Base-by-base conservation (phyloP, 257 asterid species). In the Fraxinus pennsylvanica region DNA sequence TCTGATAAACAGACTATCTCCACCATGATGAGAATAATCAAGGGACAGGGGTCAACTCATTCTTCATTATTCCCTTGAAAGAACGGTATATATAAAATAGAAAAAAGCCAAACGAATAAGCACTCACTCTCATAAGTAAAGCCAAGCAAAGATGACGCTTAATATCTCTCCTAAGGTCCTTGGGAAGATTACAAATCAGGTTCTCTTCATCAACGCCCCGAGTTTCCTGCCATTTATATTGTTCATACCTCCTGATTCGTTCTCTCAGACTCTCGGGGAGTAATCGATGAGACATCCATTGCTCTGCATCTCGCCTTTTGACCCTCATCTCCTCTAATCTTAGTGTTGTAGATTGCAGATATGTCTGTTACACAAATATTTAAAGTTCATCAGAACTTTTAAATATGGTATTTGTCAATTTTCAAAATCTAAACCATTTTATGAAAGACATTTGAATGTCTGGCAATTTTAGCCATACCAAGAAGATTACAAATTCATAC, bases 311-410 rank as follows among this genome's bases (percentile, higher is more conserved):
- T 76, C 98, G 94, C 81, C 97, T 88, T 86, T 96, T 96, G 74
- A 96, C 97, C 86, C 99, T 87, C 99, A 96, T 96, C 85, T 96
- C 97, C 91, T 96, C 99, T 59, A 96, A 84, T 80, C 99, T 87
- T 78, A 90, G 74, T 5, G 99, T 96, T n/a, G 99, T 91, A 14
- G 99, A 96, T 83, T 96, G 99, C 89, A 96, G 86, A 84, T 89
- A 96, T 3, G 98, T 88, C 99, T 96, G 93, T 89, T 50, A 81
- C 82, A 76, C 76, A 86, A 82, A 68, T 13, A 78, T 36, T 75
- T 67, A 32, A 74, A 80, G 79, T 80, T 76, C 73, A 78, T 67
- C 59, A 67, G 25, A 29, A 41, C 22, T n/a, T 21, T 0, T 41
- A 71, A 8, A 21, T 35, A 68, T 57, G 43, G 33, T 4, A 27